phyloP scores from a whole-genome alignment of 345 rosid genomes.

The Gossypium stocksii region DNA sequence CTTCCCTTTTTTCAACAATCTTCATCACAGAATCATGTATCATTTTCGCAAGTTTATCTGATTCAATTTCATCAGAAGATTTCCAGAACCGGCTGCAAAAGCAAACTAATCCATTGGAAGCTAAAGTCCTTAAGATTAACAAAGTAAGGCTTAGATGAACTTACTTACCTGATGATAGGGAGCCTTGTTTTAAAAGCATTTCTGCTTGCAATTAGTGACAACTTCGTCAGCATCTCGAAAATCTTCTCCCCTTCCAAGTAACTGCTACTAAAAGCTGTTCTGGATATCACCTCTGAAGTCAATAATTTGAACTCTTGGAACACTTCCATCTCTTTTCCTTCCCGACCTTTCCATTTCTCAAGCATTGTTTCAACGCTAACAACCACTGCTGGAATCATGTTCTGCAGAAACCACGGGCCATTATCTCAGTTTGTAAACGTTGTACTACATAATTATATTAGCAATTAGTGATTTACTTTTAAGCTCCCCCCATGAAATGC shows the following conservation, averaged over 20 bases:
- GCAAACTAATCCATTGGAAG: not conserved
- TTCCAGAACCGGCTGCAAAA: constrained; percentile 1
- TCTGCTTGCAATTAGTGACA: constrained; percentile 10
- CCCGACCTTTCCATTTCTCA: constrained; percentile 32
- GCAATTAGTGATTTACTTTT: constrained; percentile 17
- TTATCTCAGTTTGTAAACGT: too few relatives aligned
- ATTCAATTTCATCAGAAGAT: not conserved
- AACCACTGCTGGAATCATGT: constrained; percentile 32
- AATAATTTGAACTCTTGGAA: constrained; percentile 31
- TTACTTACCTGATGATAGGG: constrained; percentile 31
- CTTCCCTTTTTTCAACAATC: not conserved
- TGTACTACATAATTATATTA: too few relatives aligned
- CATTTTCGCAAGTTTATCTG: not conserved
- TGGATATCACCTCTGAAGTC: constrained; percentile 43
- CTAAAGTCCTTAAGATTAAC: not conserved
- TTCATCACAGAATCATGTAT: not conserved
- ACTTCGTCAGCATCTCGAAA: constrained; percentile 31
- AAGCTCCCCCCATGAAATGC: constrained; percentile 45
- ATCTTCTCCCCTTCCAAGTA: constrained; percentile 37
- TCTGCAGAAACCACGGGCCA: constrained; percentile 7
- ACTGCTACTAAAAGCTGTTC: constrained; percentile 49
- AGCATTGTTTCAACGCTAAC: constrained; percentile 39
- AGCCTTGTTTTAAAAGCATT: constrained; percentile 15
- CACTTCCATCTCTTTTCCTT: constrained; percentile 36
- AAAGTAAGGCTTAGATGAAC: not conserved